A percentile compares a stretch with the other conserved stretches of the same genome.
Conservation (phyloP, 305 asterid genomes). For the Caryopteris hybrid region DNA sequence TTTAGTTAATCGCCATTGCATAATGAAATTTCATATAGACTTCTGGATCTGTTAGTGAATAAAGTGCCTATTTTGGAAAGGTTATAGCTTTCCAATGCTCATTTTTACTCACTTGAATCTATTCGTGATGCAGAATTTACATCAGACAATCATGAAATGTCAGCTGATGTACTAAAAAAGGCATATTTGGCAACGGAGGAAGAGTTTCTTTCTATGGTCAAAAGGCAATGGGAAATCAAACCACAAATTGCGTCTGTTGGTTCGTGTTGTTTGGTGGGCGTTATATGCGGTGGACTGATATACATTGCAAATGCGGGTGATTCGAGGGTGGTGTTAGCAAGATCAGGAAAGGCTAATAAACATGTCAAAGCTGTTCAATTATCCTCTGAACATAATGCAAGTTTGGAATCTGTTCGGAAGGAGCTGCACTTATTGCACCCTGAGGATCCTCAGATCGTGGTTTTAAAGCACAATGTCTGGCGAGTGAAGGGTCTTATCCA, state of each 20-base stretch:
- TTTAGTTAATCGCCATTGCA: too few species aligned
- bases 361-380: conserved; percentile 54
- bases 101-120: conserved; percentile 33
- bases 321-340: conserved; percentile 65
- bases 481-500: conserved; percentile 79
- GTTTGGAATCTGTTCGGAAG: conserved; percentile 51
- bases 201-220: conserved; percentile 55
- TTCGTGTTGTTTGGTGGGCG: conserved; percentile 71
- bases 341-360: conserved; percentile 32
- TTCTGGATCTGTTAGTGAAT: neutral
- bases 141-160: conserved; percentile 53
- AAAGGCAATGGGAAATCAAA: conserved; percentile 46
- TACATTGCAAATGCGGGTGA: conserved; percentile 78
- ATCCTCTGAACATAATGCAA: conserved; percentile 67
- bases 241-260: conserved; percentile 77
- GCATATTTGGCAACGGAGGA: conserved; percentile 71
- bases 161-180: conserved; percentile 52
- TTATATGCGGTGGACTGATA: conserved; percentile 47
- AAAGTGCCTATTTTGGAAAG: neutral
- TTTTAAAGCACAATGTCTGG: conserved; percentile 69
- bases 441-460: conserved; percentile 67
- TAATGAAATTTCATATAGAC: too few species aligned
- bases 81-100: conserved; percentile 18
- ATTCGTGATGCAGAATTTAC: conserved; percentile 57
- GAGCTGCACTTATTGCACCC: conserved; percentile 60